Conservation (phyloP, 768 basidiomycete species). For the Lactifluus subvellereus region DNA sequence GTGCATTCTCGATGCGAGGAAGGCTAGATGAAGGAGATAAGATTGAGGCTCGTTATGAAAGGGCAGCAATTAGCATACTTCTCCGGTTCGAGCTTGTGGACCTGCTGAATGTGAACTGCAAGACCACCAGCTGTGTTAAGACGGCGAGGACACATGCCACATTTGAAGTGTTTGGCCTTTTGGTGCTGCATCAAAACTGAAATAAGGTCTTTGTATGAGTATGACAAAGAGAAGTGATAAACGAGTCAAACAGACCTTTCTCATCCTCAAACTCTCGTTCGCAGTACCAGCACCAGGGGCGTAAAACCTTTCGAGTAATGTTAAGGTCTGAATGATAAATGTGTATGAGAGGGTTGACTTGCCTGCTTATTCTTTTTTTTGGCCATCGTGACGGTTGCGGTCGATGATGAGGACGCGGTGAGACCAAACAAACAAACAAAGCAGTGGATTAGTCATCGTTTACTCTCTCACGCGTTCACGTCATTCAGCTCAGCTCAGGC, state of each 20-base stretch:
- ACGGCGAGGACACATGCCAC: constrained; percentile 89
- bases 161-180: constrained; percentile 99
- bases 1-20: constrained; percentile 91
- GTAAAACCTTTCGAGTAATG: constrained; percentile 50
- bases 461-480: neutral
- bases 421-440: neutral
- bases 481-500: neutral
- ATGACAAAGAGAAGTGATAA: neutral
- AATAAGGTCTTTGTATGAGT: neutral
- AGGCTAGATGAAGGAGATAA: constrained; percentile 38
- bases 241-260: constrained; percentile 58
- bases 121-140: constrained; percentile 97
- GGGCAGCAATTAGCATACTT: constrained; percentile 31
- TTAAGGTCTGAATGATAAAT: constrained; percentile 6
- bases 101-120: constrained; percentile 97
- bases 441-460: constrained; percentile 4
- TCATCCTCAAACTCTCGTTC: constrained; percentile 99
- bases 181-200: constrained; percentile 98
- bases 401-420: neutral
- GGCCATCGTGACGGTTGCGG: constrained; percentile 33
- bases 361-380: constrained; percentile 54
- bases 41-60: neutral
- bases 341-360: constrained; percentile 7
- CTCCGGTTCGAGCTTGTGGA: constrained; percentile 98
- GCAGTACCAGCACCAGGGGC: constrained; percentile 99